Evolutionary conservation across 176 grass and related monocot genomes (phyloP).

Genomic region (Tillandsia leiboldiana): DNA sequence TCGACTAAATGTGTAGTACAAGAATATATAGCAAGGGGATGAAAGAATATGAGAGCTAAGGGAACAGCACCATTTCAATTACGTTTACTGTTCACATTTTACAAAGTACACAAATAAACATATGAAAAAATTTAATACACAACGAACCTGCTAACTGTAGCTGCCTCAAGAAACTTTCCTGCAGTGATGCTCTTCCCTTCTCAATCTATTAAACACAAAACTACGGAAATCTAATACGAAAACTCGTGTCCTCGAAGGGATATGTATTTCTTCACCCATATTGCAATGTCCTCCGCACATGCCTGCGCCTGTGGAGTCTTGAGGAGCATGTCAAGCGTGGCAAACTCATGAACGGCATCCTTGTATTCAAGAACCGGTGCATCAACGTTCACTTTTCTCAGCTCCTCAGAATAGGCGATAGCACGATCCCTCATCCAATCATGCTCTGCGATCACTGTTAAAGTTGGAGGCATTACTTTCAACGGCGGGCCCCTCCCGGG

Average conservation of each 20-base stretch:
- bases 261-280: conserved; percentile 96
- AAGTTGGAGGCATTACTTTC: conserved; percentile 74
- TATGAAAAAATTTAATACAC: not conserved
- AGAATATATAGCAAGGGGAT: conserved; percentile 1
- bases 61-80: not conserved
- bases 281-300: conserved; percentile 78
- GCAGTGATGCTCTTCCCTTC: conserved; percentile 18
- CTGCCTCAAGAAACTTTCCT: not conserved
- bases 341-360: conserved; percentile 76
- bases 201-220: conserved; percentile 24
- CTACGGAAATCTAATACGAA: conserved; percentile 56
- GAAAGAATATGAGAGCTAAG: conserved; percentile 2
- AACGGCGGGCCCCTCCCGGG: conserved; percentile 45
- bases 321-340: conserved; percentile 80
- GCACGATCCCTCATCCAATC: conserved; percentile 97
- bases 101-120: conserved; percentile 3
- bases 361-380: conserved; percentile 84
- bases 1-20: not conserved
- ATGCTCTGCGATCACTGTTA: conserved; percentile 80
- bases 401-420: conserved; percentile 82
- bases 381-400: conserved; percentile 84
- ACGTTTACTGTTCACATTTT: not conserved
- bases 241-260: conserved; percentile 83
- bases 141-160: not conserved
- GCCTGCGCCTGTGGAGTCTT: conserved; percentile 81